These are phyloP conservation scores for Alternaria hordeiaustralica DNA, from an alignment of 2,329 filamentous ascomycete species.

Conservation along the genomic window DNA sequence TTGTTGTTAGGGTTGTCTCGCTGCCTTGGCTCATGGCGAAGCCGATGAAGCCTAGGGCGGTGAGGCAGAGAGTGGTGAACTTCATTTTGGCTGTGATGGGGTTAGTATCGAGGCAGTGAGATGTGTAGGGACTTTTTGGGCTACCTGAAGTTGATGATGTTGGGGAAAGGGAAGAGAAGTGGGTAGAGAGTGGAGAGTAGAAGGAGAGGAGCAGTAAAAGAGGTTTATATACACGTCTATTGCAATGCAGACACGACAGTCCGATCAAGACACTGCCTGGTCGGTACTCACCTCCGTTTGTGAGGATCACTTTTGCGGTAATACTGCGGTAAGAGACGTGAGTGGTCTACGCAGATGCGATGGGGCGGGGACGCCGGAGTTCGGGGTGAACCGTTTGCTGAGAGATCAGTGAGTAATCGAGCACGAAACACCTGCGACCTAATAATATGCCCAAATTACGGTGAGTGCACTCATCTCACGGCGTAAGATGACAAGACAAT, in stretches of 20 bases:
- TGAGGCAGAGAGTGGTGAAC: not conserved
- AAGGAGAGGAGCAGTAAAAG: not conserved
- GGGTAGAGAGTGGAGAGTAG: not conserved
- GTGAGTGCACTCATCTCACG: too few species aligned
- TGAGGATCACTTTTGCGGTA: not conserved
- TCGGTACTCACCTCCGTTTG: not conserved
- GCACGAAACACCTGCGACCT: not conserved
- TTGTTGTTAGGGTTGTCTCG: not conserved
- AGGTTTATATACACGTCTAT: not conserved
- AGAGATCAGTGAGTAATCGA: not conserved
- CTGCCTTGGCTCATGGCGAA: not conserved
- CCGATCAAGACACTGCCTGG: rapidly evolving
- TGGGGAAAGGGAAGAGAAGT: not conserved
- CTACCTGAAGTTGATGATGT: not conserved
- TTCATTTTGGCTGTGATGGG: not conserved
- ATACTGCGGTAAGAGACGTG: not conserved
- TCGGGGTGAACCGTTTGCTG: not conserved
- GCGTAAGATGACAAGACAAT: not conserved
- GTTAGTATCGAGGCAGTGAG: not conserved
- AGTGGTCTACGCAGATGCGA: too few species aligned
- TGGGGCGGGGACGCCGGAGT: not conserved
- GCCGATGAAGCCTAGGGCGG: not conserved
- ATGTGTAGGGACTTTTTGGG: not conserved
- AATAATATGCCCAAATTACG: not conserved
- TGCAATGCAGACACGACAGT: not conserved